phyloP scores from a whole-genome alignment of 2,329 filamentous ascomycete genomes.

The Fusarium dlaminii region DNA sequence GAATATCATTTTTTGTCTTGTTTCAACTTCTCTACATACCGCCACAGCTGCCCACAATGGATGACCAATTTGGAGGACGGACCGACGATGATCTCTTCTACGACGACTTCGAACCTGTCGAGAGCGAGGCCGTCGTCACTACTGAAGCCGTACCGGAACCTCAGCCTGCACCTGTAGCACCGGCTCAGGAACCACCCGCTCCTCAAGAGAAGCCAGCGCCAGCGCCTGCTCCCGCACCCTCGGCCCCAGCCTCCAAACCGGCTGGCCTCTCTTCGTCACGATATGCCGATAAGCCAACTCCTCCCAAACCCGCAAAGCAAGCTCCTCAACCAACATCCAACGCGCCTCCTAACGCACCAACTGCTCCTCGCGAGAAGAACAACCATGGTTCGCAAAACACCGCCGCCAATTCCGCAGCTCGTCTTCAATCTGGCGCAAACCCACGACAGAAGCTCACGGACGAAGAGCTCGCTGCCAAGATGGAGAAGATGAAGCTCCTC shows the following conservation, averaged over 20 bases:
- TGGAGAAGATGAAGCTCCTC: conserved; percentile 69
- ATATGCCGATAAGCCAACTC: conserved; percentile 46
- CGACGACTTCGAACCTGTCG: conserved; percentile 69
- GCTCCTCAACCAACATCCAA: conserved; percentile 33
- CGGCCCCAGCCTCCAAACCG: conserved; percentile 20
- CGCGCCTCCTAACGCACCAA: conserved; percentile 46
- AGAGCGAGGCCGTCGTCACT: conserved; percentile 47
- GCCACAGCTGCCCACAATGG: conserved; percentile 53
- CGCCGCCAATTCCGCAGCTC: conserved; percentile 51
- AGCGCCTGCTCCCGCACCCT: conserved; percentile 15
- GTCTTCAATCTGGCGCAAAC: conserved; percentile 65
- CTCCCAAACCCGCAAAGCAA: conserved; percentile 26
- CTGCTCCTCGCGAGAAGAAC: conserved; percentile 43
- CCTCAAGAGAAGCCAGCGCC: conserved; percentile 21
- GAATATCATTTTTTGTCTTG: not conserved
- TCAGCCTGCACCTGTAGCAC: not conserved
- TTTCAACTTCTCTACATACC: not conserved
- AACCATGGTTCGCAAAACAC: conserved; percentile 41
- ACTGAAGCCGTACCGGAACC: conserved; percentile 27
- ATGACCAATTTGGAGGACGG: conserved; percentile 68
- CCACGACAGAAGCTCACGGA: conserved; percentile 70
- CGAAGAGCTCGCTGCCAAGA: conserved; percentile 65
- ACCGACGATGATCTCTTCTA: conserved; percentile 71
- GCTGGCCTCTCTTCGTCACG: conserved; percentile 45
- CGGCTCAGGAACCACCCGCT: not conserved